A percentile compares a stretch with the other conserved stretches of the same genome.
Evolutionary conservation across 805 yeast species (phyloP).

Genomic region (Grigorovia yakushimaensis): DNA sequence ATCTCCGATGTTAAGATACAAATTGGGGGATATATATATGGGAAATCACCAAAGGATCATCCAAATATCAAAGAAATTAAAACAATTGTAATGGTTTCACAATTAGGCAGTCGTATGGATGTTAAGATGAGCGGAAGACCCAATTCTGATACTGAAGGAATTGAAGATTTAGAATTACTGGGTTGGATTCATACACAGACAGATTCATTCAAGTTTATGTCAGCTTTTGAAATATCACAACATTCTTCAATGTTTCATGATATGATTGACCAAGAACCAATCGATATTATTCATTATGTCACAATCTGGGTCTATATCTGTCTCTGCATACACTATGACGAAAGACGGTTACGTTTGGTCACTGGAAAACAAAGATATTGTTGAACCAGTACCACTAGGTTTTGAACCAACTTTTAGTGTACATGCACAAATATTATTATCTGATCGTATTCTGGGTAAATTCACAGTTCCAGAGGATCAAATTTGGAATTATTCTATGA

Average conservation of each 20-base stretch:
- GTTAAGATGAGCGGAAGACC: slow-evolving; percentile 47
- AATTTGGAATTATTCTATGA: slow-evolving; percentile 85
- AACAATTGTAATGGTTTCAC: slow-evolving; percentile 75
- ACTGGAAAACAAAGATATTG: slow-evolving; percentile 41
- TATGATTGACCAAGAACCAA: slow-evolving; percentile 31
- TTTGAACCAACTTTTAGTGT: slow-evolving; percentile 50
- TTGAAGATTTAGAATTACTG: slow-evolving; percentile 59
- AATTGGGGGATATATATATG: slow-evolving; percentile 73
- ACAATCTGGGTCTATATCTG: slow-evolving; percentile 75
- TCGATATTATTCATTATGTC: slow-evolving; percentile 60
- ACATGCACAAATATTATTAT: slow-evolving; percentile 58
- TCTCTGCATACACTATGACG: slow-evolving; percentile 54
- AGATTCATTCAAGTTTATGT: slow-evolving; percentile 50
- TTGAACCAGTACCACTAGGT: slow-evolving; percentile 54
- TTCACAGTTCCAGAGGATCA: slow-evolving; percentile 78
- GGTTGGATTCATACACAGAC: slow-evolving; percentile 95
- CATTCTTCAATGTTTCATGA: slow-evolving; percentile 35
- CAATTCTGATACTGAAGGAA: slow-evolving; percentile 23
- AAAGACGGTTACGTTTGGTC: slow-evolving; percentile 79
- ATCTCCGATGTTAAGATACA: slow-evolving; percentile 75
- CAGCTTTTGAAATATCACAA: slow-evolving; percentile 61
- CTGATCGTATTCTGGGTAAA: slow-evolving; percentile 69
- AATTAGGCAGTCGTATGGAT: slow-evolving; percentile 60
- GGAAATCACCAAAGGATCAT: slow-evolving; percentile 67
- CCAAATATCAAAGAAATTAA: slow-evolving; percentile 66